Percentiles rank a stretch among this genome's conserved stretches.
Evolutionary conservation across 257 asterid genomes (phyloP).

Genomic region (Gardenia jasminoides): DNA sequence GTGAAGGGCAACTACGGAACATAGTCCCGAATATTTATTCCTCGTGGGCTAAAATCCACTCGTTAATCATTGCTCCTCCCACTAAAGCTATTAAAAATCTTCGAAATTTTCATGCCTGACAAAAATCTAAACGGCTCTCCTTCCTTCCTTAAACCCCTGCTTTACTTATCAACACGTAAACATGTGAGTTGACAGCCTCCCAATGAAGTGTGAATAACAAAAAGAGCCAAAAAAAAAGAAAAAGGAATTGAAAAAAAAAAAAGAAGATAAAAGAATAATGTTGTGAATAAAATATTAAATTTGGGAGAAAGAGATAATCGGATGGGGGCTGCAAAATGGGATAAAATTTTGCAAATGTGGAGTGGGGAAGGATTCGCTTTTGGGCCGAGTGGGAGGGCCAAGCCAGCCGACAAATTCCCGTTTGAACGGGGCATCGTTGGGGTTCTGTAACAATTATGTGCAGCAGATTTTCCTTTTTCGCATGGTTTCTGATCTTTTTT

Average conservation of each 20-base stretch:
- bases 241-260: not conserved
- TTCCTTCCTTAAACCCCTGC: not conserved
- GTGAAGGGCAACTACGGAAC: constrained; percentile 45
- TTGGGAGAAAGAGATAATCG: not conserved
- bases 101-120: constrained; percentile 6
- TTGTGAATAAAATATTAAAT: not conserved
- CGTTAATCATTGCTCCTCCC: constrained; percentile 32
- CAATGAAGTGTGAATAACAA: not conserved
- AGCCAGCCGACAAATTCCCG: constrained; percentile 31
- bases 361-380: not conserved
- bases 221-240: too few species aligned
- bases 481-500: not conserved
- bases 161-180: not conserved
- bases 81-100: constrained; percentile 8
- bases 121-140: constrained; percentile 12
- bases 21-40: constrained; percentile 25
- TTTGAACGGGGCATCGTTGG: constrained; percentile 32
- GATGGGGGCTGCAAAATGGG: not conserved
- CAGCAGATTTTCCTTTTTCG: constrained; percentile 14
- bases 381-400: constrained; percentile 24
- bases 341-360: not conserved
- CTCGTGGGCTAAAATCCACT: constrained; percentile 26
- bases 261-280: not conserved
- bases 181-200: not conserved
- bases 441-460: constrained; percentile 20